These are phyloP conservation scores for Tripterygium wilfordii DNA, from an alignment of 177 flowering plant genomes.

Conservation along the genomic window DNA sequence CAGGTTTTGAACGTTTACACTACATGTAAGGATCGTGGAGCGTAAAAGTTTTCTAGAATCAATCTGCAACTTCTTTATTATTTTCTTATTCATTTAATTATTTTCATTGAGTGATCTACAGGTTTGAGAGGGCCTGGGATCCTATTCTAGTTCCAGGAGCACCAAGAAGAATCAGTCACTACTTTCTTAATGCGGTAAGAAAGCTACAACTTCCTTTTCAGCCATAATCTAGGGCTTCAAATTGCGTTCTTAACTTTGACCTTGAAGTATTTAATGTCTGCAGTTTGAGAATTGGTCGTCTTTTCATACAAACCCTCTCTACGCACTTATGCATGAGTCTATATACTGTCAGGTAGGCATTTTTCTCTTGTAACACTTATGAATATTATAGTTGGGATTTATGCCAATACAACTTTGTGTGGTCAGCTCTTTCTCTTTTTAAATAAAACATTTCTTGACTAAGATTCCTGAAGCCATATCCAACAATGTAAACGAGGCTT, in stretches of 20 bases:
- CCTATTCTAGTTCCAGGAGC: constrained; percentile 74
- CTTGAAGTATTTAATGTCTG: constrained; percentile 13
- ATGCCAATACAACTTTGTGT: neutral
- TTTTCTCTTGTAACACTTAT: neutral
- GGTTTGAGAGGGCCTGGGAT: constrained; percentile 98
- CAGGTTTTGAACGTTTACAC: constrained; percentile 96
- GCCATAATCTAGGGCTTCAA: neutral
- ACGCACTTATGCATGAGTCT: constrained; percentile 81
- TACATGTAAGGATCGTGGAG: constrained; percentile 56
- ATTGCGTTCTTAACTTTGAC: no score
- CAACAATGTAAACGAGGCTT: neutral
- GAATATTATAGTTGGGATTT: no score
- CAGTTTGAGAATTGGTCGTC: constrained; percentile 72
- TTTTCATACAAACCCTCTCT: constrained; percentile 81
- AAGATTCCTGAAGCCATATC: neutral
- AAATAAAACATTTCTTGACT: neutral
- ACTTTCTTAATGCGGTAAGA: constrained; percentile 80
- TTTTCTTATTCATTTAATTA: neutral
- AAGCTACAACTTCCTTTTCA: constrained; percentile 1
- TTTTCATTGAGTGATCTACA: constrained; percentile 11
- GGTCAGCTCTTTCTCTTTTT: neutral
- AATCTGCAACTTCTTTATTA: neutral
- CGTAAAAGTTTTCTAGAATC: neutral
- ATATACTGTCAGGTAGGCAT: constrained; percentile 84
- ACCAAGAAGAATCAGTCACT: constrained; percentile 59